phyloP scores from a whole-genome alignment of 169 alveolate genomes.

The Cryptosporidium canis region DNA sequence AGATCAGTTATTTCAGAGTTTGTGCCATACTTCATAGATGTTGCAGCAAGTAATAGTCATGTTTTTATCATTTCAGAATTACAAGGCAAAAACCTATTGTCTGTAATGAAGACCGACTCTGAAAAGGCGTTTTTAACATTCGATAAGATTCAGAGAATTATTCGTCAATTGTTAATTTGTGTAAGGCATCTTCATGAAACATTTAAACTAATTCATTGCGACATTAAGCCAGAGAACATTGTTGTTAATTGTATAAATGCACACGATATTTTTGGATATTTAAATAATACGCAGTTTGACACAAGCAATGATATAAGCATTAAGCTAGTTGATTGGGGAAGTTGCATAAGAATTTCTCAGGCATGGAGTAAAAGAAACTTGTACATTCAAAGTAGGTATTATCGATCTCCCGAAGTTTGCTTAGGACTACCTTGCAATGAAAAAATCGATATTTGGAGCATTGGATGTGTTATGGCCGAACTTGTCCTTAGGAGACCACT shows the following conservation, averaged over 20 bases:
- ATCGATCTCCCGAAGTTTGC: conserved; percentile 73
- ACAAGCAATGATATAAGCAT: background rate
- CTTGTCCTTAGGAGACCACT: conserved; percentile 84
- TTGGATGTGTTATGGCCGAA: conserved; percentile 75
- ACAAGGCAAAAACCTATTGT: conserved; percentile 25
- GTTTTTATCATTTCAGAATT: conserved; percentile 15
- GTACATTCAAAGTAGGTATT: conserved; percentile 91
- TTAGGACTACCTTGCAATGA: conserved; percentile 60
- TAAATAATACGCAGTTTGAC: background rate
- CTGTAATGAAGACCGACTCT: background rate
- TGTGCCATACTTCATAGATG: conserved; percentile 21
- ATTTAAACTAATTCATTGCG: conserved; percentile 90
- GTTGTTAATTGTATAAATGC: conserved; percentile 80
- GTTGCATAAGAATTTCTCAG: conserved; percentile 13
- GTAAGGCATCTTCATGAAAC: conserved; percentile 36
- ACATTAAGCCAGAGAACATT: conserved; percentile 95
- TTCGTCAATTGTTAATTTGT: conserved; percentile 40
- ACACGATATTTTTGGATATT: conserved; percentile 24
- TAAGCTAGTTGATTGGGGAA: conserved; percentile 67
- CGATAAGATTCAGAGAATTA: conserved; percentile 38
- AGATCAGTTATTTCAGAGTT: background rate
- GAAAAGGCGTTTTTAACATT: background rate
- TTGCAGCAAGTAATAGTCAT: background rate
- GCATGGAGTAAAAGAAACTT: conserved; percentile 40
- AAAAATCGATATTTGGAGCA: conserved; percentile 73